These are phyloP conservation scores for Codiaeum variegatum DNA, from an alignment of 441 rosid genomes.

Conservation along the genomic window DNA sequence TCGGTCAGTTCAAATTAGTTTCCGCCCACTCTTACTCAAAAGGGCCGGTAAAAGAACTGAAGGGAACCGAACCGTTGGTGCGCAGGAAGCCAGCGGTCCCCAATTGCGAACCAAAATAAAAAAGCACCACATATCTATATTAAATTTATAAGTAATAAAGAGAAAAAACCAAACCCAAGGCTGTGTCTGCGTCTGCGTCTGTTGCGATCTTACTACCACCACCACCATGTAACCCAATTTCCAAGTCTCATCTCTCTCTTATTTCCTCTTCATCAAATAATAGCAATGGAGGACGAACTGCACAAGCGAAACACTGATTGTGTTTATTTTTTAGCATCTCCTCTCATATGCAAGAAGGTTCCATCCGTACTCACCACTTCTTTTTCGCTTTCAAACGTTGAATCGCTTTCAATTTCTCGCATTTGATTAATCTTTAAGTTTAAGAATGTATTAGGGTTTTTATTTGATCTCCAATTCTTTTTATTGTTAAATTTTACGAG, in stretches of 20 bases:
- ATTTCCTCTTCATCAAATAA: not conserved
- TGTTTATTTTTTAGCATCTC: constrained; percentile 63
- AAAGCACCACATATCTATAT: no score
- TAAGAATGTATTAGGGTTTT: not conserved
- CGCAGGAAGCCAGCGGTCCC: no score
- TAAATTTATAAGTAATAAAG: no score
- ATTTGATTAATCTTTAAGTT: not conserved
- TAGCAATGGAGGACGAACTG: constrained; percentile 35
- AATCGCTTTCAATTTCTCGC: not conserved
- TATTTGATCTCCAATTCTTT: not conserved
- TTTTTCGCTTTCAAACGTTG: not conserved
- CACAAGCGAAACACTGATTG: constrained; percentile 55
- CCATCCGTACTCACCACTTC: not conserved
- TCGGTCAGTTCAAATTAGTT: no score
- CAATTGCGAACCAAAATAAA: no score
- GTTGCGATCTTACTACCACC: not conserved
- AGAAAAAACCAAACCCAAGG: no score
- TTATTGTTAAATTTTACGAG: not conserved
- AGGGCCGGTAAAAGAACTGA: no score
- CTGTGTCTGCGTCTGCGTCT: no score
- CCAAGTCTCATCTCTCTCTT: not conserved
- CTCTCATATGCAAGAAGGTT: constrained; percentile 72
- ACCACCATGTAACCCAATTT: not conserved
- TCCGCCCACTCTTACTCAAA: no score
- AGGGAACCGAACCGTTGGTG: no score